These are phyloP conservation scores for Xylaria palmicola DNA, from an alignment of 495 filamentous ascomycete genomes.

Conservation along the genomic window DNA sequence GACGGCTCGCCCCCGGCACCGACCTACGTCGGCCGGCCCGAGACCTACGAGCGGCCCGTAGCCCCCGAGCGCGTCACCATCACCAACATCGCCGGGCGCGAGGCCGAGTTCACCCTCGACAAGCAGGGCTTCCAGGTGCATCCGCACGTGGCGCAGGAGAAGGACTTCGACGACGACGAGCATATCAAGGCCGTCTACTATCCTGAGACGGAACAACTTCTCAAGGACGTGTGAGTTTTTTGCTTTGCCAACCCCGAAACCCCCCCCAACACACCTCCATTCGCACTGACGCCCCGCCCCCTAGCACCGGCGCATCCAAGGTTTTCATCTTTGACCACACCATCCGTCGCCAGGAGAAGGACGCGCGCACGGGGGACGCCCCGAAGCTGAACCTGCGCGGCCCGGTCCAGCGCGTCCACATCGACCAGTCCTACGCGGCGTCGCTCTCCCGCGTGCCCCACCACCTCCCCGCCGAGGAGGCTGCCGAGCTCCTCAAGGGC, in stretches of 20 bases:
- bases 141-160: constrained; percentile 46
- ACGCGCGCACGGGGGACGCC: no score
- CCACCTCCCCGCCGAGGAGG: constrained; percentile 62
- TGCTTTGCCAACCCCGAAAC: not conserved
- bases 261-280: not conserved
- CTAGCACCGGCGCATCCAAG: constrained; percentile 61
- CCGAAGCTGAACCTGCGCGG: constrained; percentile 40
- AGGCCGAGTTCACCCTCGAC: constrained; percentile 42
- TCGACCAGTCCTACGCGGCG: constrained; percentile 68
- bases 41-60: constrained; percentile 49
- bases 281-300: constrained; percentile 21
- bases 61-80: constrained; percentile 38
- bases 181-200: constrained; percentile 66
- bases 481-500: constrained; percentile 57
- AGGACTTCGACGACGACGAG: constrained; percentile 67
- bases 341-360: constrained; percentile 58
- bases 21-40: constrained; percentile 46
- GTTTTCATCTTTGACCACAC: constrained; percentile 78
- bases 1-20: constrained; percentile 58
- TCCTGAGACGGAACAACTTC: constrained; percentile 62
- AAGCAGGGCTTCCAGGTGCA: constrained; percentile 43
- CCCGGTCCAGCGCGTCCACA: constrained; percentile 66
- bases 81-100: constrained; percentile 39
- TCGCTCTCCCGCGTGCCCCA: constrained; percentile 54
- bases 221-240: constrained; percentile 58